Evolutionary conservation across 2,329 filamentous ascomycete species (phyloP).

Genomic region (Graphium sp.): DNA sequence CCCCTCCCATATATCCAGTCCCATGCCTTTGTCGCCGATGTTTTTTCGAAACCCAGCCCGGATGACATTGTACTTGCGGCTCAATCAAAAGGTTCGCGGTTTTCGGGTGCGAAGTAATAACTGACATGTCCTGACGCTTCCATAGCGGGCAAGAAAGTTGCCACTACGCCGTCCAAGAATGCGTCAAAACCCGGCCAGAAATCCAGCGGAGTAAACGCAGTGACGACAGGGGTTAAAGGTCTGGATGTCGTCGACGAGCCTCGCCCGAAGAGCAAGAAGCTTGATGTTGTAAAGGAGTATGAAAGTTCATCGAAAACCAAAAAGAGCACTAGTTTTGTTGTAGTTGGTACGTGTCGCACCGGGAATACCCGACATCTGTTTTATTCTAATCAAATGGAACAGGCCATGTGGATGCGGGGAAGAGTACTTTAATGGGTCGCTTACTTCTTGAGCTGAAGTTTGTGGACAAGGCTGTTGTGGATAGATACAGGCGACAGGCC

Average conservation of each 20-base stretch:
- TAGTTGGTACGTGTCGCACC: conserved; percentile 52
- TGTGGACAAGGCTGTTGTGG: conserved; percentile 73
- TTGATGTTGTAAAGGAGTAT: conserved; percentile 73
- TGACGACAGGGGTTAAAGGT: too few relatives aligned
- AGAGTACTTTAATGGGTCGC: conserved; percentile 96
- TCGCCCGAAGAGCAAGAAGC: conserved; percentile 54
- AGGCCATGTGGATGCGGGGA: conserved; percentile 95
- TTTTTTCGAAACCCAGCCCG: conserved; percentile 75
- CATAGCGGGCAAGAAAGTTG: conserved; percentile 35
- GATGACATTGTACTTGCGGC: conserved; percentile 80
- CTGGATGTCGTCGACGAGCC: conserved; percentile 40
- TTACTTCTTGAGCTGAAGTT: conserved; percentile 76
- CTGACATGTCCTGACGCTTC: conserved; percentile 33
- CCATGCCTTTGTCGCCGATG: conserved; percentile 32
- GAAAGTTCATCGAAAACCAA: conserved; percentile 41
- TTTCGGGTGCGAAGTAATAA: conserved; percentile 29
- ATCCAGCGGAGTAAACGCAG: too few relatives aligned
- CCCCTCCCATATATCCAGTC: conserved; percentile 32
- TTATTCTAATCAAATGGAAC: conserved; percentile 9
- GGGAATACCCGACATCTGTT: neutral
- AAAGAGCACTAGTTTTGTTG: conserved; percentile 82
- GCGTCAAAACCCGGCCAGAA: conserved; percentile 21
- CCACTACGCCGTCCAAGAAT: conserved; percentile 18
- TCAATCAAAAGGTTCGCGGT: conserved; percentile 73
- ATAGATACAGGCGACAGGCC: conserved; percentile 77